A percentile compares a stretch with the other conserved stretches of the same genome.
Evolutionary conservation across 345 rosid genomes (phyloP).

Genomic region (Hypericum androsaemum): DNA sequence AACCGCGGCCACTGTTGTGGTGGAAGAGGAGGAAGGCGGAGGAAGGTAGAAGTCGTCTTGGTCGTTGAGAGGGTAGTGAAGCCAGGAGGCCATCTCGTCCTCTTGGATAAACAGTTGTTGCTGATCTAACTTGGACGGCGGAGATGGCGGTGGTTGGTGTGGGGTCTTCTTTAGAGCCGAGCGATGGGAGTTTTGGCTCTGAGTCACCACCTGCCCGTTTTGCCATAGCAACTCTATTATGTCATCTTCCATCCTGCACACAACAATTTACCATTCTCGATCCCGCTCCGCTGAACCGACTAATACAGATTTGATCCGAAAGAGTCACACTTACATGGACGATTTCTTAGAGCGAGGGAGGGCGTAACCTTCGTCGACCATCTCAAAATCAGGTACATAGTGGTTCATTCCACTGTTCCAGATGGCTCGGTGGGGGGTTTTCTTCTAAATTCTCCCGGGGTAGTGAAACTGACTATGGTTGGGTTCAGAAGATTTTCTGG

Average conservation of each 20-base stretch:
- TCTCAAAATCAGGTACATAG: conserved; percentile 62
- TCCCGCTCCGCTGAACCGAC: not conserved
- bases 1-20: not conserved
- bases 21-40: too few species aligned
- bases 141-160: conserved; percentile 11
- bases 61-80: conserved; percentile 32
- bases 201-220: conserved; percentile 73
- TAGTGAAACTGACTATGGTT: too few species aligned
- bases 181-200: conserved; percentile 37
- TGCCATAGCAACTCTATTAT: conserved; percentile 91
- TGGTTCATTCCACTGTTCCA: conserved; percentile 33
- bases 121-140: too few species aligned
- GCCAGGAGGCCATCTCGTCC: too few species aligned
- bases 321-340: conserved; percentile 21
- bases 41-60: conserved; percentile 42
- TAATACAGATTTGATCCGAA: not conserved
- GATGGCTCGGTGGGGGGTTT: too few species aligned
- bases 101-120: too few species aligned
- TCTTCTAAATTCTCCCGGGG: too few species aligned
- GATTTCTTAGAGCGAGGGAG: conserved; percentile 31
- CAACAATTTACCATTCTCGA: not conserved
- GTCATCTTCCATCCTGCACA: conserved; percentile 46
- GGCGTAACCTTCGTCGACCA: conserved; percentile 39
- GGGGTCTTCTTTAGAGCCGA: conserved; percentile 33
- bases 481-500: too few species aligned